Conservation (phyloP, 2,329 filamentous ascomycete genomes). For the Moelleriella libera region DNA sequence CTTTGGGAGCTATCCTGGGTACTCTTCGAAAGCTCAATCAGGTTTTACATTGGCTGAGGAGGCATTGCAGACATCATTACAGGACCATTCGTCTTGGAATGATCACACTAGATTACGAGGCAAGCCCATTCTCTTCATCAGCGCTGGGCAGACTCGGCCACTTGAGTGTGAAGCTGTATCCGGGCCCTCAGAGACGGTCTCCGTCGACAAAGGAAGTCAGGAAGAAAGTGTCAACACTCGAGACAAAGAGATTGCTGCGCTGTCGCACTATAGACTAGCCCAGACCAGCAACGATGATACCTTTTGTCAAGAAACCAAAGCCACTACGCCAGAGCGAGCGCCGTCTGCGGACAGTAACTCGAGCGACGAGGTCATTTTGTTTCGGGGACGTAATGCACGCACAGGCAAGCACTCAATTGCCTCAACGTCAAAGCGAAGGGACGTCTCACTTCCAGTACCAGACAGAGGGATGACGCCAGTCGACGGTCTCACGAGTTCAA, state of each 20-base stretch:
- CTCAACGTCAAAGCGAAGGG: neutral
- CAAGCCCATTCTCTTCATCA: conserved; percentile 37
- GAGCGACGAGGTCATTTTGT: conserved; percentile 55
- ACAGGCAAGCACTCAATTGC: conserved; percentile 1
- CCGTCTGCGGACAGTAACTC: conserved; percentile 24
- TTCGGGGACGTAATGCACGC: conserved; percentile 35
- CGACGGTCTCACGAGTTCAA: too few relatives aligned
- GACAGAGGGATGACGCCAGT: too few relatives aligned
- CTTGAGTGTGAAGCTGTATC: conserved; percentile 16
- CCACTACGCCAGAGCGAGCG: conserved; percentile 7
- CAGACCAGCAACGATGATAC: neutral
- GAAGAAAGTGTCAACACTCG: neutral
- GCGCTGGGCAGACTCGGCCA: conserved; percentile 36
- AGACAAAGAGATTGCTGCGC: neutral
- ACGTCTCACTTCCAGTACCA: too few relatives aligned
- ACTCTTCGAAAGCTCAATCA: neutral
- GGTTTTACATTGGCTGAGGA: conserved; percentile 25
- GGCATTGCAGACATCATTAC: conserved; percentile 32
- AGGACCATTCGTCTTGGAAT: conserved; percentile 26
- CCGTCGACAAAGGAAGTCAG: neutral
- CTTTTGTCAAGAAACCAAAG: neutral
- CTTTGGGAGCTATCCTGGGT: neutral
- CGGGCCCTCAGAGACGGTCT: neutral
- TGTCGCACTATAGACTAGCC: too few relatives aligned
- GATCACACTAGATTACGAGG: conserved; percentile 27